Percentiles rank a stretch among this genome's conserved stretches.
Conservation (phyloP, 306 rosid species). For the Vachellia collinsii region DNA sequence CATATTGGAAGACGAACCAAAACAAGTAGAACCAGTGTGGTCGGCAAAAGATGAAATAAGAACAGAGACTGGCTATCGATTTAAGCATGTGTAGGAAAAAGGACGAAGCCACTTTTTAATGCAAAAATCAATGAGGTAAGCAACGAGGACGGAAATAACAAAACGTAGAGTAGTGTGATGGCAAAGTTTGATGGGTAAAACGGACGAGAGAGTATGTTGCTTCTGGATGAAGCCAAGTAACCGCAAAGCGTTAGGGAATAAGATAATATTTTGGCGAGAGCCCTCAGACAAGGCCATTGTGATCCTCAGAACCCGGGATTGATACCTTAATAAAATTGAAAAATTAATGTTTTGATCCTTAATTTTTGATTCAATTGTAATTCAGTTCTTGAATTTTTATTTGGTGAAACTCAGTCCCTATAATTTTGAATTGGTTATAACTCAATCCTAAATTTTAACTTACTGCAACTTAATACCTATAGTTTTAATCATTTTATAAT, state of each 20-base stretch:
- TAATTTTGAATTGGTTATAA: no score
- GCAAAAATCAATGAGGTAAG: neutral
- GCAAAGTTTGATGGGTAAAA: slow-evolving; percentile 2
- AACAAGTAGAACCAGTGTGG: neutral
- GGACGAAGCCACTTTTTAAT: neutral
- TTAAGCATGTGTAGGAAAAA: neutral
- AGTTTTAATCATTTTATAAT: no score
- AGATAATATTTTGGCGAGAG: neutral
- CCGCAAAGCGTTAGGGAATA: neutral
- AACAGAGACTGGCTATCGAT: neutral
- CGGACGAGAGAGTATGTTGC: neutral
- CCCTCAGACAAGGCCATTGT: neutral
- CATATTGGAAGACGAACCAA: slow-evolving; percentile 40
- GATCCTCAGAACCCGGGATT: neutral
- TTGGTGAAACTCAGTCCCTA: no score
- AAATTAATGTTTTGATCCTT: no score
- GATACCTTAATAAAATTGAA: neutral
- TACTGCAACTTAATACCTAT: no score
- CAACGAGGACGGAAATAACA: neutral
- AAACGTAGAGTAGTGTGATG: slow-evolving; percentile 1
- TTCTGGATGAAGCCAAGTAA: neutral
- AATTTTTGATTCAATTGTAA: no score
- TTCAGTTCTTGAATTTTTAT: no score
- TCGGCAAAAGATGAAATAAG: neutral
- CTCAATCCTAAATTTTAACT: no score